Evolutionary conservation across 441 rosid species (phyloP), one percentile per base, ranked within the genome.

Genomic region (Brassica hybrid): DNA sequence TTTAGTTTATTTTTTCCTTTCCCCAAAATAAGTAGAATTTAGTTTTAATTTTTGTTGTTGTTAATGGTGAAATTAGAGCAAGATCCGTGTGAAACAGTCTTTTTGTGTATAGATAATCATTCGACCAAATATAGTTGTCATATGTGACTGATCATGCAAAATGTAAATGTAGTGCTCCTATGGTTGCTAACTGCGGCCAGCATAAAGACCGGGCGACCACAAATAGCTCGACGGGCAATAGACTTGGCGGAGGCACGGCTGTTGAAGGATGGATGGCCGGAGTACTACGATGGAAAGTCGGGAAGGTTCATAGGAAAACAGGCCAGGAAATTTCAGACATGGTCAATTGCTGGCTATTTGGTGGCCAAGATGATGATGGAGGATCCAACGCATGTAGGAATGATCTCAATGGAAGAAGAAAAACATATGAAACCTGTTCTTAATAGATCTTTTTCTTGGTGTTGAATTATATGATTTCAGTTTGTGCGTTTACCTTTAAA

Each of bases 141-240:
- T 45, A 19, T 19, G 34, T 21, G 54, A 45, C 56, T 18, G 52
- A n/a, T n/a, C n/a, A 38, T 65, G 69, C 11, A 65, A 65, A 38
- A 12, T 41, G 69, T 65, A 65, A 65, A 41, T 65, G 56, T 19
- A 65, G 69, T 65, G 69, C 69, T 65, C 13, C 6, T 65, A 38
- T 65, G 69, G 69, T 41, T 65, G 30, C 34, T 65, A 41, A 65
- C 69, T 32, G 56, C 69, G 69, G 69, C 69, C 18, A 65, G 69
- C 34, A 65, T 65, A 65, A 65, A 65, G 56, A 65, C 69, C 34
- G 69, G 69, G 13, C 69, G 69, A 54, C 69, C 69, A 65, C 69
- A 65, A 19, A 65, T 65, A 65, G 69, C 69, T 18, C 17, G 69
- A 38, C 56, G 56, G 17, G 69, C 69, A 65, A 65, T 65, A 65